These are phyloP conservation scores for Tetrapisispora iriomotensis DNA, from an alignment of 805 yeast genomes.

Conservation along the genomic window DNA sequence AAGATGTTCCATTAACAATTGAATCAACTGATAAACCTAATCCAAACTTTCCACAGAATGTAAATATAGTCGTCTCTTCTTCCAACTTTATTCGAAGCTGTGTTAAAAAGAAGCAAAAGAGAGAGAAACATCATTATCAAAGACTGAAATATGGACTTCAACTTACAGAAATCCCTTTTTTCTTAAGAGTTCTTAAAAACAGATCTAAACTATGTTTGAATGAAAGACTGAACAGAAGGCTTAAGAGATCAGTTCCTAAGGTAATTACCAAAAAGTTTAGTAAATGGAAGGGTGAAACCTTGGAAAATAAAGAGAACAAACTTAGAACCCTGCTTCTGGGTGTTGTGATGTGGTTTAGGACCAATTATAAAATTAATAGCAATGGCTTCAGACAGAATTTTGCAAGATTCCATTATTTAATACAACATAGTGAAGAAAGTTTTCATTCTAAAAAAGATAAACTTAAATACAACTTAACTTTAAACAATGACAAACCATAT, in stretches of 20 bases:
- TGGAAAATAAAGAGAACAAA: not conserved
- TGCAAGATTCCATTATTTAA: slow-evolving; percentile 8
- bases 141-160: slow-evolving; percentile 13
- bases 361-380: slow-evolving; percentile 17
- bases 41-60: not conserved
- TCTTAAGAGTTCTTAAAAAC: slow-evolving; percentile 7
- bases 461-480: slow-evolving; percentile 1
- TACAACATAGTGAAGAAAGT: slow-evolving; percentile 2
- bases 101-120: not conserved
- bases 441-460: not conserved
- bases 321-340: slow-evolving; percentile 17
- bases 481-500: slow-evolving; percentile 8
- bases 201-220: slow-evolving; percentile 11
- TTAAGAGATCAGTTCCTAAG: slow-evolving; percentile 19
- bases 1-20: slow-evolving; percentile 16
- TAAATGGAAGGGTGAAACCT: slow-evolving; percentile 2
- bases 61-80: not conserved
- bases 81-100: too few relatives aligned
- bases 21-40: not conserved
- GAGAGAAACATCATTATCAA: slow-evolving; percentile 5
- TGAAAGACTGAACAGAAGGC: slow-evolving; percentile 12
- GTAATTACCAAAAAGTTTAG: slow-evolving; percentile 14
- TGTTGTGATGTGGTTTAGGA: slow-evolving; percentile 19
- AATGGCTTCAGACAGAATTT: slow-evolving; percentile 23
- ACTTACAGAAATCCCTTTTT: slow-evolving; percentile 15